These are phyloP conservation scores for Fusarium sp. DNA, from an alignment of 2,329 filamentous ascomycete species.

Conservation along the genomic window DNA sequence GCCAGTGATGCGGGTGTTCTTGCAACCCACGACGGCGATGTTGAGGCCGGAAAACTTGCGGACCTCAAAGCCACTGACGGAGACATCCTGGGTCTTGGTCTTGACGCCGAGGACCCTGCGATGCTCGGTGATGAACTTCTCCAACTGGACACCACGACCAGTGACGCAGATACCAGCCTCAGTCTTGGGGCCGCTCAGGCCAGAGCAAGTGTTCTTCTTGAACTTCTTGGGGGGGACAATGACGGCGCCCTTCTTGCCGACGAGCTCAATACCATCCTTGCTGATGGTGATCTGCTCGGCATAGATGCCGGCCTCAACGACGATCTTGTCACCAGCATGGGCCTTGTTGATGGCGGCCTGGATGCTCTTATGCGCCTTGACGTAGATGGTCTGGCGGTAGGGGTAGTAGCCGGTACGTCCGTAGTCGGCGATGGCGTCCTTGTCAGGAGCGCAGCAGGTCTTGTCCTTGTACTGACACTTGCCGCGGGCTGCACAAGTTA, in stretches of 20 bases:
- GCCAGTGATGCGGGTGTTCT: conserved; percentile 35
- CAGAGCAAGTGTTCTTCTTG: conserved; percentile 47
- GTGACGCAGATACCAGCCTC: conserved; percentile 51
- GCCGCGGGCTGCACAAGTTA: conserved; percentile 17
- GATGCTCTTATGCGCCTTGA: conserved; percentile 43
- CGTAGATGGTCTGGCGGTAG: conserved; percentile 24
- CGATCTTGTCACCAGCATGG: conserved; percentile 45
- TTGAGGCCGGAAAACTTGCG: conserved; percentile 49
- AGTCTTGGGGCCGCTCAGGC: conserved; percentile 41
- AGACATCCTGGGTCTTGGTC: conserved; percentile 45
- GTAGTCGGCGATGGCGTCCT: neutral
- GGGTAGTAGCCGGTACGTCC: conserved; percentile 4
- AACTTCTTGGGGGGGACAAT: conserved; percentile 41
- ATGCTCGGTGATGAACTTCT: conserved; percentile 46
- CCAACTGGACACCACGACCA: conserved; percentile 44
- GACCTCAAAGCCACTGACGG: conserved; percentile 50
- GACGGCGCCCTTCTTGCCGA: conserved; percentile 42
- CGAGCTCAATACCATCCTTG: conserved; percentile 49
- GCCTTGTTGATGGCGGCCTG: conserved; percentile 47
- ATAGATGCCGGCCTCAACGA: conserved; percentile 49
- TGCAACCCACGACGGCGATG: conserved; percentile 50
- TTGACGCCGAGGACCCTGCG: conserved; percentile 44
- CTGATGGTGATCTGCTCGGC: conserved; percentile 50
- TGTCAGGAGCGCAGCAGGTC: conserved; percentile 23
- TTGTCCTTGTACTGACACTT: conserved; percentile 34